Evolutionary conservation across 1,139 yeast species (phyloP), one percentile per base, ranked within the genome.

Genomic region (Suhomyces maxii): DNA sequence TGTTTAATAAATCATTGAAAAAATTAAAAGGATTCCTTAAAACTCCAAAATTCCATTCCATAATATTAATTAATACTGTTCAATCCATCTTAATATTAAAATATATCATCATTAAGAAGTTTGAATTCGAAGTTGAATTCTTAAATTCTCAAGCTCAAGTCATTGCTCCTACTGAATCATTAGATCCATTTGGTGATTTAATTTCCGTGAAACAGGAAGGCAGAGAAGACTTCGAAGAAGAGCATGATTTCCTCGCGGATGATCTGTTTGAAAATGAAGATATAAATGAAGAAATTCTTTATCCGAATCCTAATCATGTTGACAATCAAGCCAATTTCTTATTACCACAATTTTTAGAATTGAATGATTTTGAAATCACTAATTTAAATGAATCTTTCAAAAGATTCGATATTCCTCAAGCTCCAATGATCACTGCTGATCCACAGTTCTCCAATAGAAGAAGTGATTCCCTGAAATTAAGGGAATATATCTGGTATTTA

Each of bases 81-180:
- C 74, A 70, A 37, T 62, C 72, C 23, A 58, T 68, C 8, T 50
- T 66, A 8, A 63, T 69, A 6, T 57, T 71, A 42, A 71, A 69
- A 48, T 67, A 57, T 51, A 58, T 70, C 26, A 56, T 69, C 18
- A 53, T 50, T 35, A 62, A 64, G 42, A 53, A 53, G 38, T 50
- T 53, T 33, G 52, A 43, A 7, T 46, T 55, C 18, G 54, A 47
- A 13, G n/a, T 35, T 6, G 39, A 35, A 18, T 8, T 10, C 36
- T 11, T 9, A 28, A 11, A 28, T 28, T 28, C 31, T 28, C 9
- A 26, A 26, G 8, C 10, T 4, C 28, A 10, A 14, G 36, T 30
- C 26, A 6, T 32, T 39, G 30, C 39, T 26, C 34, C 45, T 26
- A 36, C 34, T 12, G 39, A 32, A 26, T 44, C 45, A 35, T 10